Evolutionary conservation across 352 stramenopile species (phyloP), one percentile per base, ranked within the genome.

Genomic region (Phytophthora agathidicida): DNA sequence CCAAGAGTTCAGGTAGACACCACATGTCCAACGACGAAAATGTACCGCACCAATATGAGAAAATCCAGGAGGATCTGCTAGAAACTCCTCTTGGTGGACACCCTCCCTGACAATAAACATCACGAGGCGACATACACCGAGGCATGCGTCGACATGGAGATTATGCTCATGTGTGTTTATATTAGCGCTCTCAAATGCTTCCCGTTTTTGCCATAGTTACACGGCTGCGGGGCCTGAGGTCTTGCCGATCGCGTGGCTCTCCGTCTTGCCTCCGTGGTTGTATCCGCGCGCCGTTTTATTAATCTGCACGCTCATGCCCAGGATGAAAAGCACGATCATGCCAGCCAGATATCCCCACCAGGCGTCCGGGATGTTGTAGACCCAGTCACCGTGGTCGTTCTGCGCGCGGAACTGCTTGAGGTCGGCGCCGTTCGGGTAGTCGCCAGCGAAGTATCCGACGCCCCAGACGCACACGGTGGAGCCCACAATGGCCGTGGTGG

Each of bases 271-370:
- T 13, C 63, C 41, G 57, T 87, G 75, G 52, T 83, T 63, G 33
- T 84, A 72, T 14, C 74, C 77, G 22, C 63, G 70, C 35, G 74
- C 77, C 14, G 77, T 87, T 69, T 87, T 87, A 55, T 71, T 74
- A 42, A 89, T 75, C 61, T 89, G 81, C 46, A 89, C 65, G 32
- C 63, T 44, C 69, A 85, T 70, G 11, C 81, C 86, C 36, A 89
- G n/a, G 8, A 81, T 7, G 37, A 90, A 90, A 24, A 86, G 57
- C 35, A 77, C 65, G 7, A 86, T 3, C 26, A 75, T 88, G 2
- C 68, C 80, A 3, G 64, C 75, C 46, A 95, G 33, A 58, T 95
- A 95, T 11, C 41, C 79, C 84, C 82, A 95, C 82, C 86, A 93
- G 5, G 76, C 79, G 19, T 65, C 66, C 7, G 80, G 80, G 30